Evolutionary conservation across 768 basidiomycete genomes (phyloP), one percentile per base, ranked within the genome.

Genomic region (Tremella mesenterica): DNA sequence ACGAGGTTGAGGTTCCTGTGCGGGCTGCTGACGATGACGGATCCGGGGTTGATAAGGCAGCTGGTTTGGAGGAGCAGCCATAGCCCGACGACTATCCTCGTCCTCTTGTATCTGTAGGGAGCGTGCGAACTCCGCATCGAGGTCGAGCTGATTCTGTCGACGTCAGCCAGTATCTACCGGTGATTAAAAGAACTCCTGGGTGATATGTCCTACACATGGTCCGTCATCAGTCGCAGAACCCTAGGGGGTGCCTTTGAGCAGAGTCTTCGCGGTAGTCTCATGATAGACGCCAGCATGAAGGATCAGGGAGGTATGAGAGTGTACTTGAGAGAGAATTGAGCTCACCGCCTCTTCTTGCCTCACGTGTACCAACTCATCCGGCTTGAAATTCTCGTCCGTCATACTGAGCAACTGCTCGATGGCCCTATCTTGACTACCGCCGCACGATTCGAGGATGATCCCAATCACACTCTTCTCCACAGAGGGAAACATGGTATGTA

Each of bases 41-140:
- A 72, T 60, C 18, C 73, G 55, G 4, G 73, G 64, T 45, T 74
- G 71, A 53, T 74, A 74, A 9, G 72, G 72, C 3, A 73, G 33
- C 28, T 60, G 50, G 3, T 56, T 57, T 39, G 41, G 28, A 56
- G 57, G 44, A 45, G 46, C 26, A 30, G 21, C 25, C 51, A 49
- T 27, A 38, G 34, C 27, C 2, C 44, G 53, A 13, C 50, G 33
- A 6, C 48, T 53, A 3, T 55, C 52, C 13, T 68, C 53, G n/a
- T 71, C 64, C 29, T 73, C 71, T 44, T 72, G 64, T 30, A 72
- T 54, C 13, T 67, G 65, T 14, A 74, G 60, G 10, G 69, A 67
- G 3, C 73, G 60, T 8, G 73, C 73, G 51, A 70, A 72, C 45
- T 71, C 58, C 8, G 65, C 73, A 46, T 74, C 73, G 0, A 71